Percentiles rank a stretch among this genome's conserved stretches.
Evolutionary conservation across 495 filamentous ascomycete genomes (phyloP).

Genomic region (Aspergillus egyptiacus): DNA sequence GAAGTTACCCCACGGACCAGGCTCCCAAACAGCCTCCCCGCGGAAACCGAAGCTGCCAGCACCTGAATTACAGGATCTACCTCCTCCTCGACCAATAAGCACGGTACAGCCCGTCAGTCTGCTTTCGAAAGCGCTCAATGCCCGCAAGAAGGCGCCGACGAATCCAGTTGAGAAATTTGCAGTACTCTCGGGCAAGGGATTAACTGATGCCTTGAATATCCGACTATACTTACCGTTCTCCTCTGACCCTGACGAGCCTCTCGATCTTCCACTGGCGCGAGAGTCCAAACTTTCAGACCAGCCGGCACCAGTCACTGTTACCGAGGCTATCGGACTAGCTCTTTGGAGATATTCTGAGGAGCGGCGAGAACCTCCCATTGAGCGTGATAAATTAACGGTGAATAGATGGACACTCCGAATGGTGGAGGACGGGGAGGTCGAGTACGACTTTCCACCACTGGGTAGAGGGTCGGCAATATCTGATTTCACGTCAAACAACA

Average conservation of each 20-base stretch:
- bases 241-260: slow-evolving; percentile 57
- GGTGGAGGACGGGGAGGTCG: slow-evolving; percentile 93
- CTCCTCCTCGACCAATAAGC: slow-evolving; percentile 86
- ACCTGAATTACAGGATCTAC: slow-evolving; percentile 66
- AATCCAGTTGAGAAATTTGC: slow-evolving; percentile 84
- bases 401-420: slow-evolving; percentile 91
- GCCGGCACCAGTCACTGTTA: slow-evolving; percentile 66
- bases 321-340: slow-evolving; percentile 83
- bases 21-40: slow-evolving; percentile 44
- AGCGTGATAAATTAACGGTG: slow-evolving; percentile 66
- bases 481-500: slow-evolving; percentile 88
- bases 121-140: slow-evolving; percentile 63
- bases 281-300: slow-evolving; percentile 67
- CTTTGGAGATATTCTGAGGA: slow-evolving; percentile 86
- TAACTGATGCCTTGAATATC: slow-evolving; percentile 73
- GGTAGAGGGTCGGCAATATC: slow-evolving; percentile 70
- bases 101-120: slow-evolving; percentile 73
- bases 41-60: slow-evolving; percentile 55
- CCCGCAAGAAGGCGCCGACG: slow-evolving; percentile 69
- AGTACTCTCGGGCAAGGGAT: slow-evolving; percentile 77
- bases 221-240: slow-evolving; percentile 87
- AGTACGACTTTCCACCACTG: slow-evolving; percentile 89
- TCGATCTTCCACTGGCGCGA: slow-evolving; percentile 72
- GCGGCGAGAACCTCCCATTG: slow-evolving; percentile 63
- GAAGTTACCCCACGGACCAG: slow-evolving; percentile 33